phyloP scores from a whole-genome alignment of 495 filamentous ascomycete species.

The Bathelium albidoporum region DNA sequence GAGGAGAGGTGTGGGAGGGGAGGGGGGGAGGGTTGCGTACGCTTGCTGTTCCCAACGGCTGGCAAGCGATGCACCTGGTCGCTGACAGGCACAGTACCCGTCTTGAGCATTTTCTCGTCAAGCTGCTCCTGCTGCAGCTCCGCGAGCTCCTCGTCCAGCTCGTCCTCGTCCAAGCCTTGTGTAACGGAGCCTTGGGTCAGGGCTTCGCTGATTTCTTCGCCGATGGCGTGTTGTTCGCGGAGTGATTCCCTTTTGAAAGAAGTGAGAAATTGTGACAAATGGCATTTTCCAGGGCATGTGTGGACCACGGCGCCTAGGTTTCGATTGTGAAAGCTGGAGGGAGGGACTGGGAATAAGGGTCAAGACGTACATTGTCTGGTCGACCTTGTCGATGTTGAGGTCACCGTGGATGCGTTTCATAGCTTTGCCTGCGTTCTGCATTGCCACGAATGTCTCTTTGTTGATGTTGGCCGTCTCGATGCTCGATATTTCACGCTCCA shows the following conservation, averaged over 20 bases:
- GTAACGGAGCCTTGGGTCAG: conserved; percentile 63
- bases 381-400: conserved; percentile 85
- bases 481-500: conserved; percentile 91
- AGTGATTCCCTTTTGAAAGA: conserved; percentile 65
- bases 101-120: conserved; percentile 87
- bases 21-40: conserved; percentile 27
- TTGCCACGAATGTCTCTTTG: conserved; percentile 85
- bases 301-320: not conserved
- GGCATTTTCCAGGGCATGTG: too few relatives aligned
- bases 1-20: not conserved
- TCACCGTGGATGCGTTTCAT: conserved; percentile 89
- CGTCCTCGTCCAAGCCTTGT: conserved; percentile 72
- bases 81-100: conserved; percentile 63
- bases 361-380: conserved; percentile 77
- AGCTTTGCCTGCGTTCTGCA: conserved; percentile 78
- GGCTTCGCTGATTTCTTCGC: conserved; percentile 79
- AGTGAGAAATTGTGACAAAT: not conserved
- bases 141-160: conserved; percentile 71
- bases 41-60: conserved; percentile 60
- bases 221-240: conserved; percentile 81
- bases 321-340: not conserved
- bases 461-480: conserved; percentile 99
- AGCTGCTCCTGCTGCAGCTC: conserved; percentile 73
- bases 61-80: conserved; percentile 66
- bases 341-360: not conserved